A percentile compares a stretch with the other conserved stretches of the same genome.
Conservation (phyloP, 1,284 basidiomycete species). For the Boletus holoroseus region DNA sequence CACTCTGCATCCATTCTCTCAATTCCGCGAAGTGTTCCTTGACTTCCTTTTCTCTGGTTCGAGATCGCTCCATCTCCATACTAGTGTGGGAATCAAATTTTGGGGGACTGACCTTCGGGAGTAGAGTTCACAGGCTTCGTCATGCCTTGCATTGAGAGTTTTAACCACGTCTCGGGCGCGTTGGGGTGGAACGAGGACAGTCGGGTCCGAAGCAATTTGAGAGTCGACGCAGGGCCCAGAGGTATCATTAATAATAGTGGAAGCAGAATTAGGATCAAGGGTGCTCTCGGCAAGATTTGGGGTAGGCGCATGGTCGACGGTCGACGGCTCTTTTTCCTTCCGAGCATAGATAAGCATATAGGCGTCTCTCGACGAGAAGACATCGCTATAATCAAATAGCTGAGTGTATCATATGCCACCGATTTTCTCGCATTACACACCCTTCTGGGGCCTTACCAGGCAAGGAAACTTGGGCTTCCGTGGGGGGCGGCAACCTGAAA, state of each 20-base stretch:
- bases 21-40: constrained; percentile 44
- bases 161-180: constrained; percentile 51
- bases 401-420: constrained; percentile 13
- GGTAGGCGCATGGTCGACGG: constrained; percentile 20
- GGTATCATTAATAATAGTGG: constrained; percentile 19
- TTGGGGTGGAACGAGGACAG: constrained; percentile 41
- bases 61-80: constrained; percentile 15
- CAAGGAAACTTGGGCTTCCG: constrained; percentile 26
- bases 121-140: constrained; percentile 48
- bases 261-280: constrained; percentile 9
- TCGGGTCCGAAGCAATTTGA: constrained; percentile 19
- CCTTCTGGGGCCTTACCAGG: constrained; percentile 25
- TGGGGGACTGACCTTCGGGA: constrained; percentile 41
- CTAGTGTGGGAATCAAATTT: constrained; percentile 13
- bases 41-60: constrained; percentile 41
- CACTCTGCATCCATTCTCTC: constrained; percentile 49
- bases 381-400: constrained; percentile 31
- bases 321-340: constrained; percentile 24
- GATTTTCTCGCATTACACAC: constrained; percentile 18
- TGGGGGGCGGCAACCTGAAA: constrained; percentile 22
- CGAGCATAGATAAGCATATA: constrained; percentile 90
- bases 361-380: constrained; percentile 70
- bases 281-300: constrained; percentile 24
- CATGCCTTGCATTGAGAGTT: constrained; percentile 51
- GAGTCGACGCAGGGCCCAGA: constrained; percentile 13